Base-by-base conservation (phyloP, 345 rosid species). In the Citrus reticulata region DNA sequence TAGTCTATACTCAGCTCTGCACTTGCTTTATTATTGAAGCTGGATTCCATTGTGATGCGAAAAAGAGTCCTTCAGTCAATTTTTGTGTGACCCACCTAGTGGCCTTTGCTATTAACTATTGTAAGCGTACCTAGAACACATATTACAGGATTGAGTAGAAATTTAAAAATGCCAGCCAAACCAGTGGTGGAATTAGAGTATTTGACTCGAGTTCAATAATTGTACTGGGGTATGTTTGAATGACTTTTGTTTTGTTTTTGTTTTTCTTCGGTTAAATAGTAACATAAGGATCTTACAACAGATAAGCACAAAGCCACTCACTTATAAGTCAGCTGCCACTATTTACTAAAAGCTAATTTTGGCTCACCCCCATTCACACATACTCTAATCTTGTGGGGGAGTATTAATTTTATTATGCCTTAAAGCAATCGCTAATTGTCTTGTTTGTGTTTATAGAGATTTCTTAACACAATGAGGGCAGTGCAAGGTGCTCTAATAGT, bases 401-500 rank as follows among this genome's bases (percentile, higher is more conserved):
- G 49, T 71, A 19, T 76, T 49, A 24, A 22, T 42, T 46, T 11
- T 27, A 24, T 66, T 19, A 63, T 46, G 58, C 75, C 1, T 34
- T 72, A 61, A 62, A 78, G 49, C 69, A 70, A 70, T 70, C 29
- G 62, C 42, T 65, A 6, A 37, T 42, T 25, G 30, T 70, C 59
- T 62, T 63, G 30, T 64, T 35, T 70, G 32, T 70, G 63, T 81
- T 20, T 84, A 54, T 73, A 96, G 99, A 93, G 97, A 81, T 96
- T 96, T 84, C 86, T 90, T 25, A 89, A 82, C 80, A 96, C 99
- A 68, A 96, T 94, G 97, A 94, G 95, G 85, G 99, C 99, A 1
- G 97, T 96, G 69, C 99, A 96, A 90, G 99, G 98, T 58, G 99
- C 99, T 49, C 75, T 96, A 24, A 96, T 96, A 30, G 97, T 96